Evolutionary conservation across 1,139 yeast genomes (phyloP), one percentile per base, ranked within the genome.

Genomic region (Kazachstania sp.): DNA sequence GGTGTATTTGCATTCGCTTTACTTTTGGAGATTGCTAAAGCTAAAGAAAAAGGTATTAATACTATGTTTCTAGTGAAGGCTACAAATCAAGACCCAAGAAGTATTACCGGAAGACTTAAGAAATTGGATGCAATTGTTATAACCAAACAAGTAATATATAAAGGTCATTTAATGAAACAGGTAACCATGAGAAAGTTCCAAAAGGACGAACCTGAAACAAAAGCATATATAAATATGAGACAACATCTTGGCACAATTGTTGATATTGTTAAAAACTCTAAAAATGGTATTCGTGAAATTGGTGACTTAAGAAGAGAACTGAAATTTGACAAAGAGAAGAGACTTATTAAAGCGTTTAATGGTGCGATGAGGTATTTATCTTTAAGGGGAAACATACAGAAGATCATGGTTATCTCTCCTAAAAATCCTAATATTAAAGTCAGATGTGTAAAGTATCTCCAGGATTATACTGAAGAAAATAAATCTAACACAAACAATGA

Each of bases 61-160:
- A 75, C 88, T 0, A 69, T 78, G 31, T 78, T 77, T 29, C 66
- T 83, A 49, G 74, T 79, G 5, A 69, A 70, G 39, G 70, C 67
- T 15, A 77, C 87, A 0, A 76, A 75, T 5, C 92, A 83, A 63
- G 92, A 83, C 57, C 77, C 82, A n/a, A 71, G 90, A 51, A 81
- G 88, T 47, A 68, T 82, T 38, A 80, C 88, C 0, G 71, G 79
- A 1, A 70, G 92, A 54, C 68, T 82, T 46, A 78, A 76, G 54
- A 72, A 73, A 44, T 63, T 83, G 30, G 78, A 56, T 4, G 64
- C 77, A 19, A 64, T 79, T 23, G 74, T 81, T 5, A 65, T 66
- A 23, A 77, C 73, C 53, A 66, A 61, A 53, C 67, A 64, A 40
- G 54, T 75, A 48, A 66, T 75, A 30, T 67, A 63, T 36, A 63